Percentiles rank a stretch among this genome's conserved stretches.
Evolutionary conservation across 2,329 filamentous ascomycete species (phyloP).

Genomic region (Hypomyces perniciosus): DNA sequence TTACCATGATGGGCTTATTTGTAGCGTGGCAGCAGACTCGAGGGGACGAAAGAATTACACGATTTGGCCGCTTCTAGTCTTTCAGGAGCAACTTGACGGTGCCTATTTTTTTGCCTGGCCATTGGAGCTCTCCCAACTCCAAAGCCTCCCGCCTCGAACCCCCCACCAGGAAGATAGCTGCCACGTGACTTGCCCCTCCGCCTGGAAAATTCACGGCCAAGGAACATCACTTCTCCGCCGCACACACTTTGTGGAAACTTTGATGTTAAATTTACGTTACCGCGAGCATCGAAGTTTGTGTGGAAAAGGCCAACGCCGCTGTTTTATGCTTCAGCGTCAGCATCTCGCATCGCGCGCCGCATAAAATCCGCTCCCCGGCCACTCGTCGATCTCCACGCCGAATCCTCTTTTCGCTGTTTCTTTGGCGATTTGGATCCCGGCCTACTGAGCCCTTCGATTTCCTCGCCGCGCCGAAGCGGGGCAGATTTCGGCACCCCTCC

Average conservation of each 20-base stretch:
- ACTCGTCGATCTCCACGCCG: not conserved
- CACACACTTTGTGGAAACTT: slow-evolving; percentile 35
- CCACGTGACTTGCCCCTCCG: slow-evolving; percentile 39
- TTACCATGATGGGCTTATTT: slow-evolving; percentile 13
- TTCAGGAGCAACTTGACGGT: slow-evolving; percentile 15
- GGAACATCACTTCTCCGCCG: slow-evolving; percentile 36
- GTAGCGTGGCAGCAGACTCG: slow-evolving; percentile 12
- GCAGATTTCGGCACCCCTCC: slow-evolving; percentile 22
- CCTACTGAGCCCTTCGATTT: slow-evolving; percentile 13
- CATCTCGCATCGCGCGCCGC: slow-evolving; percentile 4
- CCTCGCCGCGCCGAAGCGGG: slow-evolving; percentile 26
- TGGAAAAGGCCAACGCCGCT: too few species aligned
- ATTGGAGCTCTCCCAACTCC: not conserved
- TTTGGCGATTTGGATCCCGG: not conserved
- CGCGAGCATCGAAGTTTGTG: slow-evolving; percentile 1
- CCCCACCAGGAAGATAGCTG: slow-evolving; percentile 16
- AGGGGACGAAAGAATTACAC: too few species aligned
- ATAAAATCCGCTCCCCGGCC: slow-evolving; percentile 9
- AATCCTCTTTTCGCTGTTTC: slow-evolving; percentile 4
- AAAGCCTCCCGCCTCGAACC: slow-evolving; percentile 14
- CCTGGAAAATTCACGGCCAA: slow-evolving; percentile 22
- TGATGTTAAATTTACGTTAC: slow-evolving; percentile 35
- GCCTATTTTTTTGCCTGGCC: slow-evolving; percentile 17
- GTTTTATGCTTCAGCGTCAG: too few species aligned
- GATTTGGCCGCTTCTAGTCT: not conserved